Evolutionary conservation across 768 basidiomycete genomes (phyloP), one percentile per base, ranked within the genome.

Genomic region (Imleria badia): DNA sequence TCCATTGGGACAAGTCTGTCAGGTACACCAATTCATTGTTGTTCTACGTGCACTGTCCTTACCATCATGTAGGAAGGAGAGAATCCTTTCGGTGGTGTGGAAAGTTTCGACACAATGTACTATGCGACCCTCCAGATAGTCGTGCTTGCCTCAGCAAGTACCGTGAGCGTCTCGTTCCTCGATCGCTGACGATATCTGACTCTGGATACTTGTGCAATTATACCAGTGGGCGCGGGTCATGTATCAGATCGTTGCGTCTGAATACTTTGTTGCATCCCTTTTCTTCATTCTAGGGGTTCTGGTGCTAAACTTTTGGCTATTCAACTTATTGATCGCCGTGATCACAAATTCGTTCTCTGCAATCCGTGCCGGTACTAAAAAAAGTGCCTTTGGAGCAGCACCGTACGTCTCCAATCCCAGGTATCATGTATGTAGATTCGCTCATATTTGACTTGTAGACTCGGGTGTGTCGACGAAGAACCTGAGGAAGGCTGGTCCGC

Each of bases 271-370:
- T n/a, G 91, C 93, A 1, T 87, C 82, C 58, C 76, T 94, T 54
- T 98, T 91, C 74, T 97, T 91, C 75, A 86, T 98, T 56, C 72
- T 85, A 30, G 86, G 86, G 51, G 76, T 98, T 56, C 74, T 98
- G 59, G 81, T 97, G 22, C 79, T 98, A 62, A 96, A 98, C 70
- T 92, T 97, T 68, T 93, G 91, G 91, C 78, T 96, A 54, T 87
- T 95, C 77, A 94, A 94, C 67, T 72, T 97, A 41, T 89, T 95
- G 67, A 91, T 97, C 52, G 94, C 95, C 17, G 94, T 97, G n/a
- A 95, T 96, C 58, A 92, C 93, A 29, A 89, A 93, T 64, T 91
- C 91, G 0, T 98, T 98, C 68, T 84, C 84, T 17, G 90, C 89
- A 15, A 97, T 97, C 56, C 78, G 92, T 34, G 79, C 83, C 5